Percentiles rank a stretch among this genome's conserved stretches.
Conservation (phyloP, 2,329 filamentous ascomycete species). For the Fusarium phyllophilum region DNA sequence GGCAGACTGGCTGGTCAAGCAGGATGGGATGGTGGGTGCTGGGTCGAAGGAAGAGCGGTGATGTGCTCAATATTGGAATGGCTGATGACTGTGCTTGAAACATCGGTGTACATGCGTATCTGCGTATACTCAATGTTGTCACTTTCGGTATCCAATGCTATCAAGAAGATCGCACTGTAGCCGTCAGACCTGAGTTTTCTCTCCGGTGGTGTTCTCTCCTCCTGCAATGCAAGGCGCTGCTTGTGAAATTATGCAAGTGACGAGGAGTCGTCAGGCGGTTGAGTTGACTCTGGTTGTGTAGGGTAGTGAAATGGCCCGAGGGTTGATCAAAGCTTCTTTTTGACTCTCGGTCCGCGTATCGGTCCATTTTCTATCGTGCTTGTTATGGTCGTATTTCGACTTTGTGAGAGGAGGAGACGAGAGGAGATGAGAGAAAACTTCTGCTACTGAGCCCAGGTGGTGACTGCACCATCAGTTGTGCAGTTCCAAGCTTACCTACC, state of each 20-base stretch:
- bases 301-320: background rate
- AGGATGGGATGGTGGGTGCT: slow-evolving; percentile 23
- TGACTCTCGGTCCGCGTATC: background rate
- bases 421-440: background rate
- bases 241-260: background rate
- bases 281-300: background rate
- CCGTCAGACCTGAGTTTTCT: slow-evolving; percentile 3
- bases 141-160: slow-evolving; percentile 18
- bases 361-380: background rate
- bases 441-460: background rate
- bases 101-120: slow-evolving; percentile 36
- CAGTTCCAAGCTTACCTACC: background rate
- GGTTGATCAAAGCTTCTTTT: background rate
- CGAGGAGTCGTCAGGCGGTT: background rate
- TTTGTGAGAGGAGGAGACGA: background rate
- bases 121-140: slow-evolving; percentile 21
- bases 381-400: background rate
- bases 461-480: background rate
- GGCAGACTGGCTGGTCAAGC: slow-evolving; percentile 14
- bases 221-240: slow-evolving; percentile 5
- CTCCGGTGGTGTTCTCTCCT: background rate
- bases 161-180: background rate
- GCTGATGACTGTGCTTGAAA: slow-evolving; percentile 23
- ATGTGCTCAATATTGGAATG: slow-evolving; percentile 6
- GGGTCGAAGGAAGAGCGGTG: background rate